Percentiles rank a stretch among this genome's conserved stretches.
phyloP scores from a whole-genome alignment of 345 rosid genomes.

The Pseudoturritis turrita region DNA sequence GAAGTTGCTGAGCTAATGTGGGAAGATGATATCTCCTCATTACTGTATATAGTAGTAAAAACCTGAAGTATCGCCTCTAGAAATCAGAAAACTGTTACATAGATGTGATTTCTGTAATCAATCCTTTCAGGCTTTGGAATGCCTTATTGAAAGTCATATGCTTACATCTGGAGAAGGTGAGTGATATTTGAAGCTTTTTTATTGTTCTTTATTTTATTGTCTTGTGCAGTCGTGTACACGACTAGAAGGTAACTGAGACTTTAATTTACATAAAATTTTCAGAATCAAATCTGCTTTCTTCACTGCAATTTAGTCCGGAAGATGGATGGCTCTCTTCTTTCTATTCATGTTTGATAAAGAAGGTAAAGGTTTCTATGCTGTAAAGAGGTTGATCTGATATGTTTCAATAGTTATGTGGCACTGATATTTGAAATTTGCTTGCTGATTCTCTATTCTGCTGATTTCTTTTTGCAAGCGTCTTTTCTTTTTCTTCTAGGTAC shows the following conservation, averaged over 20 bases:
- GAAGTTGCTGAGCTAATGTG: background rate
- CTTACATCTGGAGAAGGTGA: constrained; percentile 91
- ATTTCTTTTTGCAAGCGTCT: background rate
- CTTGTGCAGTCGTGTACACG: constrained; percentile 8
- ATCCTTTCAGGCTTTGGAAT: constrained; percentile 80
- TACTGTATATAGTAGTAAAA: background rate
- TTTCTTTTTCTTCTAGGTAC: constrained; percentile 5
- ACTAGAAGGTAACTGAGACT: background rate
- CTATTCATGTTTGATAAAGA: constrained; percentile 89
- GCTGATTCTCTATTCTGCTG: constrained; percentile 1
- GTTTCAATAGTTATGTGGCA: background rate
- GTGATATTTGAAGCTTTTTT: constrained; percentile 2
- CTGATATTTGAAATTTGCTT: background rate
- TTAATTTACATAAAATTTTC: constrained; percentile 16
- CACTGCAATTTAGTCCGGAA: constrained; percentile 77
- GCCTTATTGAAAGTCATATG: constrained; percentile 94
- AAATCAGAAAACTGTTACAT: background rate
- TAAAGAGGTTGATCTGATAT: background rate
- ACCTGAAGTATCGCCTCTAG: background rate
- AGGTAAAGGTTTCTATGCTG: constrained; percentile 40
- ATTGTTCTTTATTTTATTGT: background rate
- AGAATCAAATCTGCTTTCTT: constrained; percentile 72
- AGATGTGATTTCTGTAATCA: constrained; percentile 5
- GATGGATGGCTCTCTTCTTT: constrained; percentile 92
- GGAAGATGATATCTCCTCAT: background rate